Percentiles rank a stretch among this genome's conserved stretches.
Conservation (phyloP, 2,329 filamentous ascomycete species). For the Coniochaeta sp. region DNA sequence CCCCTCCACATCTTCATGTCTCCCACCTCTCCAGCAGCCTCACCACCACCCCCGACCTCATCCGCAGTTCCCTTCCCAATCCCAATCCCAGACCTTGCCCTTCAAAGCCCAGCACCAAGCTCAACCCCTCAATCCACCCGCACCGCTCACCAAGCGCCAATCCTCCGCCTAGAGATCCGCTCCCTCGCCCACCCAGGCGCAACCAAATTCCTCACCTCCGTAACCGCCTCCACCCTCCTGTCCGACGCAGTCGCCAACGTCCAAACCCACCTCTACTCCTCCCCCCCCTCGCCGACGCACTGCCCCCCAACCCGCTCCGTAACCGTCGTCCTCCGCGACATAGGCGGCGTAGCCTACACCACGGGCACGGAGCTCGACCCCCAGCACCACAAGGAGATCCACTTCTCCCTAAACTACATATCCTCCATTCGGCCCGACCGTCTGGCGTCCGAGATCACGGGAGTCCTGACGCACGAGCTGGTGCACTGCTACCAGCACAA, state of each 20-base stretch:
- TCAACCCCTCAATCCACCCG: not conserved
- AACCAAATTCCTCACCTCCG: conserved; percentile 56
- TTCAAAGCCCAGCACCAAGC: conserved; percentile 2
- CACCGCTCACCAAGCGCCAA: conserved; percentile 21
- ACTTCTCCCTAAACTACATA: conserved; percentile 76
- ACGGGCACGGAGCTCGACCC: conserved; percentile 67
- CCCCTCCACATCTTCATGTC: conserved; percentile 14
- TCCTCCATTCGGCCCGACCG: conserved; percentile 34
- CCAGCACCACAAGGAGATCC: conserved; percentile 83
- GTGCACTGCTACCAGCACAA: conserved; percentile 93
- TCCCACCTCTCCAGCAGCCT: not conserved
- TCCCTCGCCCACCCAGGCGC: conserved; percentile 54
- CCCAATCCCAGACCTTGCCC: conserved; percentile 7
- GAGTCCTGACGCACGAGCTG: conserved; percentile 85
- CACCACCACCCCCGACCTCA: not conserved
- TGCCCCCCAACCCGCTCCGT: conserved; percentile 69
- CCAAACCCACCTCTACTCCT: conserved; percentile 61
- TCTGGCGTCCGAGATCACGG: conserved; percentile 58
- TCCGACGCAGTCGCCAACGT: conserved; percentile 58
- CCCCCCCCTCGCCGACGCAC: conserved; percentile 31
- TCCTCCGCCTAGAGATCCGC: conserved; percentile 51
- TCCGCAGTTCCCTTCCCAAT: not conserved
- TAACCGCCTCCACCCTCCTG: conserved; percentile 57
- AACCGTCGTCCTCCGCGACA: conserved; percentile 71
- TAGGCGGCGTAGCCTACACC: conserved; percentile 85